Conservation (phyloP, 345 rosid genomes). For the Citrus reticulata region DNA sequence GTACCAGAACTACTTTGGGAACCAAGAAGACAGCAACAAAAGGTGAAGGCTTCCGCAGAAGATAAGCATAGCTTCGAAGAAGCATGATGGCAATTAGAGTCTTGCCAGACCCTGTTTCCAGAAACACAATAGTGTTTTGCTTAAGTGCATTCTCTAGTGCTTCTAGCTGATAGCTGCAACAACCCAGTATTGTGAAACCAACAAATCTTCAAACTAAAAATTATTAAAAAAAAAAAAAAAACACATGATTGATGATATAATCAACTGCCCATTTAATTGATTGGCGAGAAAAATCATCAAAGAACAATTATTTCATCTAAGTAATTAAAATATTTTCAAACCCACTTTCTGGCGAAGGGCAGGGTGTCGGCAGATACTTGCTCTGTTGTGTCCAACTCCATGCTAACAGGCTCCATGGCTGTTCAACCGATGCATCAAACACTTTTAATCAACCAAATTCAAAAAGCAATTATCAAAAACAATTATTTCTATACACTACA, state of each 20-base stretch:
- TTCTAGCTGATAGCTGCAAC: conserved; percentile 75
- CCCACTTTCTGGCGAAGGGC: conserved; percentile 54
- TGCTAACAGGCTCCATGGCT: conserved; percentile 26
- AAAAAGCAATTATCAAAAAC: neutral
- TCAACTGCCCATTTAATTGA: neutral
- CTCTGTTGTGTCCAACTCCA: conserved; percentile 19
- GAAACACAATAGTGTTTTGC: conserved; percentile 65
- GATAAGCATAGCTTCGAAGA: conserved; percentile 61
- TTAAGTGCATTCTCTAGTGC: conserved; percentile 65
- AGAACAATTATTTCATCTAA: neutral
- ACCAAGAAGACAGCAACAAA: conserved; percentile 77
- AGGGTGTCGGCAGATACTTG: conserved; percentile 27
- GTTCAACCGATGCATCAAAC: neutral
- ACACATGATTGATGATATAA: neutral
- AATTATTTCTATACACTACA: neutral
- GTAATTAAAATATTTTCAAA: neutral
- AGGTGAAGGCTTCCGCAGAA: conserved; percentile 78
- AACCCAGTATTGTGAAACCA: neutral
- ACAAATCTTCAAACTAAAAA: neutral
- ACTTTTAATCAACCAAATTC: neutral
- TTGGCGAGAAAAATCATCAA: neutral
- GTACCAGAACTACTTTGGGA: conserved; percentile 83
- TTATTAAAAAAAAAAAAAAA: neutral
- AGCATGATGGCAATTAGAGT: conserved; percentile 92
- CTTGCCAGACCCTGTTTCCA: conserved; percentile 95